These are phyloP conservation scores for Wallemia hederae DNA, from an alignment of 1,284 basidiomycete genomes.

Conservation along the genomic window DNA sequence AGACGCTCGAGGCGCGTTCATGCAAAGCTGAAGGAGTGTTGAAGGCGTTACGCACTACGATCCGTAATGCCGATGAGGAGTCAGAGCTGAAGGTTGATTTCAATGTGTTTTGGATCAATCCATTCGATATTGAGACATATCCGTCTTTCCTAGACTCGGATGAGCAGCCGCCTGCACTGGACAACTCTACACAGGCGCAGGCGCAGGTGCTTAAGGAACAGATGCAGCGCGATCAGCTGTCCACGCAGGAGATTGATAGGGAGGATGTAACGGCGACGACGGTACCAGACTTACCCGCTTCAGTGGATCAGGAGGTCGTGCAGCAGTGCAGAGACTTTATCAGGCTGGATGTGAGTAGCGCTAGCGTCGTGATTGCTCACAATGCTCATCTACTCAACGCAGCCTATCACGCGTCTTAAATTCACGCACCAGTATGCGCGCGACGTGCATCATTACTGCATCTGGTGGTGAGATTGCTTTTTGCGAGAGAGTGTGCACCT, in stretches of 20 bases:
- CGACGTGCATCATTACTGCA: not conserved
- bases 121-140: not conserved
- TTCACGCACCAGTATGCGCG: not conserved
- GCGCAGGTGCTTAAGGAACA: not conserved
- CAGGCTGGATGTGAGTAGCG: not conserved
- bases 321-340: not conserved
- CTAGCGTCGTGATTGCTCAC: not conserved
- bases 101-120: not conserved
- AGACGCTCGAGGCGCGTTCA: not conserved
- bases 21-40: not conserved
- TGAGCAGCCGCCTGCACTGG: not conserved
- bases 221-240: not conserved
- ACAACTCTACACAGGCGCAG: not conserved
- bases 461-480: not conserved
- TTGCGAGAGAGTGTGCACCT: not conserved
- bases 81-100: not conserved
- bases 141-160: not conserved
- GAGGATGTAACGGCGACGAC: not conserved
- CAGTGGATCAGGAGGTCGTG: not conserved
- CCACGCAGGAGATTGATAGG: not conserved
- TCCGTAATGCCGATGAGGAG: not conserved
- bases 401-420: not conserved
- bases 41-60: not conserved
- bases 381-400: too few relatives aligned
- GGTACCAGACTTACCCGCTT: not conserved